Evolutionary conservation across 129 eudicot species (phyloP).

Genomic region (Apium graveolens): DNA sequence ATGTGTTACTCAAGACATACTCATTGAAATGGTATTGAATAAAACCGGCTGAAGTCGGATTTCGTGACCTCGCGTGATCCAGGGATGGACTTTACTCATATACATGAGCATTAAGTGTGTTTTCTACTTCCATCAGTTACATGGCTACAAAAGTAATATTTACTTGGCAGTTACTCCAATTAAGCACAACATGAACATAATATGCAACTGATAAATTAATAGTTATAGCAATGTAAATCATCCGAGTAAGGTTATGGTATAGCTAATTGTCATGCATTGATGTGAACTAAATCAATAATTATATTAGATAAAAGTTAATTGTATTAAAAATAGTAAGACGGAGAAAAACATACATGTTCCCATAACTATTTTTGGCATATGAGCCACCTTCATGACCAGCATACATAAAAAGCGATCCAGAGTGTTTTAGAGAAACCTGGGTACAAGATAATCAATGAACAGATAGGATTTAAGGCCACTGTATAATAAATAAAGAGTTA

Average conservation of each 20-base stretch:
- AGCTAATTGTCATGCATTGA: neutral
- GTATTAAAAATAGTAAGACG: no score
- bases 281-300: neutral
- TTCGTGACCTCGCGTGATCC: no score
- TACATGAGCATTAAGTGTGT: no score
- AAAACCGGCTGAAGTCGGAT: neutral
- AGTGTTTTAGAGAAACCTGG: conserved; percentile 99
- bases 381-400: conserved; percentile 98
- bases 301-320: no score
- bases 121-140: neutral
- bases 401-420: no score
- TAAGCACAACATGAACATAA: neutral
- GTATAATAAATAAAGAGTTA: neutral
- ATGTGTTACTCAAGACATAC: no score
- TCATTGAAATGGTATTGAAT: no score
- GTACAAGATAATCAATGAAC: neutral
- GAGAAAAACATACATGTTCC: conserved; percentile 61
- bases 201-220: neutral
- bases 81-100: neutral
- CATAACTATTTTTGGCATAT: conserved; percentile 93
- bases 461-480: neutral
- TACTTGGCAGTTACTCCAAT: neutral
- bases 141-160: neutral
- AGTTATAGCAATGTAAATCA: neutral
- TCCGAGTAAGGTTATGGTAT: neutral